phyloP scores from a whole-genome alignment of 768 basidiomycete species.

The Leccinum pellstonianum region DNA sequence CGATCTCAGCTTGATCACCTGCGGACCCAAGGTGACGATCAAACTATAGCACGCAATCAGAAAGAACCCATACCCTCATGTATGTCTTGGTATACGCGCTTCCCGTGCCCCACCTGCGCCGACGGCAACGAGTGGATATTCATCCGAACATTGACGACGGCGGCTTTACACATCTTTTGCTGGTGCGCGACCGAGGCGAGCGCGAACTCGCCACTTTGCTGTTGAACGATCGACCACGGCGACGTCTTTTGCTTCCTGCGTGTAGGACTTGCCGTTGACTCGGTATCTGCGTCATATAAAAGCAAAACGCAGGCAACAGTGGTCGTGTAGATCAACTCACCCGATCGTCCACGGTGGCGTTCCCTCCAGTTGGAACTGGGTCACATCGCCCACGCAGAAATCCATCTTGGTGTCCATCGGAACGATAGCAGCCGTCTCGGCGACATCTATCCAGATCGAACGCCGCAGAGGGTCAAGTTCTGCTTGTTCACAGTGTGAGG shows the following conservation, averaged over 20 bases:
- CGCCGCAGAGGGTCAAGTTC: slow-evolving; percentile 57
- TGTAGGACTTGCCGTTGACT: slow-evolving; percentile 71
- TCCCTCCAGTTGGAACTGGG: slow-evolving; percentile 93
- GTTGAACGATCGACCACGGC: slow-evolving; percentile 83
- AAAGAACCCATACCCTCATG: slow-evolving; percentile 66
- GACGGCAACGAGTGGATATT: slow-evolving; percentile 81
- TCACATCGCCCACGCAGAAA: slow-evolving; percentile 86
- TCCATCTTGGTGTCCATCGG: slow-evolving; percentile 77
- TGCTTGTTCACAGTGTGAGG: slow-evolving; percentile 78
- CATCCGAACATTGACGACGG: slow-evolving; percentile 71
- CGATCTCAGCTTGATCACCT: slow-evolving; percentile 93
- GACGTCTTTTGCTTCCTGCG: slow-evolving; percentile 72
- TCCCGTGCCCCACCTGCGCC: slow-evolving; percentile 86
- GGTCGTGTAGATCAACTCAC: slow-evolving; percentile 39
- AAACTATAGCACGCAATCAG: neutral
- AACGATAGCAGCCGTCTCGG: slow-evolving; percentile 91
- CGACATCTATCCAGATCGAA: slow-evolving; percentile 87
- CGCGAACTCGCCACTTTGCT: slow-evolving; percentile 80
- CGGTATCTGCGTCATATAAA: slow-evolving; percentile 57
- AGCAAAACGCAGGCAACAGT: neutral
- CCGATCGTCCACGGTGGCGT: slow-evolving; percentile 90
- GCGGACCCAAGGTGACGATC: slow-evolving; percentile 3
- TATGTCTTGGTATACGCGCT: slow-evolving; percentile 78
- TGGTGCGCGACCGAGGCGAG: slow-evolving; percentile 89
- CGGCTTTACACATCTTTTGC: slow-evolving; percentile 87